Base-by-base conservation (phyloP, 2,329 filamentous ascomycete genomes). In the Cercospora canescens region DNA sequence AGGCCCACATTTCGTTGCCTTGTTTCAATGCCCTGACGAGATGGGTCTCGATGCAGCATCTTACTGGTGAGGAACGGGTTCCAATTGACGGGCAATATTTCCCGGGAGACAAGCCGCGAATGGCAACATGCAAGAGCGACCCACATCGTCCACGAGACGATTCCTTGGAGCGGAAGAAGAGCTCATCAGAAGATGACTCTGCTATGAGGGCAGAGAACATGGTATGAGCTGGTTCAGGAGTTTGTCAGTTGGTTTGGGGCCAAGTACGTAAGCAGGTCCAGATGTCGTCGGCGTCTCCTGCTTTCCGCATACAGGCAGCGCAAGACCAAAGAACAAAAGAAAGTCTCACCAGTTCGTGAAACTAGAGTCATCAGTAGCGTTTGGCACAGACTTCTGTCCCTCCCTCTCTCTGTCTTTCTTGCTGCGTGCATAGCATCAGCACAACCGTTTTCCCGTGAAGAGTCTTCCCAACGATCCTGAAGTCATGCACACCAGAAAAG, bases 41-140 rank as follows among this genome's bases (percentile, higher is more conserved):
- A 26, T 18, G 37, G 24, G 45, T 55, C 32, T 3, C 41, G 26
- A 39, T 32, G 30, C 52, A 70, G 67, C 65, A 70, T 48, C 58
- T 62, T 8, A 61, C 54, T n/a, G 62, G 64, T 41, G 67, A 69
- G 32, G 54, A 54, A 2, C 34, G 64, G 8, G 64, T 71, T 14
- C 16, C 68, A 5, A 30, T 71, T 41, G 69, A 71, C 57, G 67
- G 67, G 7, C 63, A 45, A 6, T 67, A 65, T 37, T 69, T 57
- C 26, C 37, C 57, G 4, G 55, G 59, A 3, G 70, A 67, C 32
- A 50, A 59, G 54, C 61, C 65, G n/a, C 45, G 70, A 30, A 45
- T 65, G 37, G 48, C 39, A 37, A 63, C 39, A 24, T 45, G 41
- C 39, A 45, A 21, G 59, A 64, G 48, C 50, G 24, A 54, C 50